Evolutionary conservation across 2,329 filamentous ascomycete genomes (phyloP), one percentile per base, ranked within the genome.

Genomic region (Verticillium alfalfae): DNA sequence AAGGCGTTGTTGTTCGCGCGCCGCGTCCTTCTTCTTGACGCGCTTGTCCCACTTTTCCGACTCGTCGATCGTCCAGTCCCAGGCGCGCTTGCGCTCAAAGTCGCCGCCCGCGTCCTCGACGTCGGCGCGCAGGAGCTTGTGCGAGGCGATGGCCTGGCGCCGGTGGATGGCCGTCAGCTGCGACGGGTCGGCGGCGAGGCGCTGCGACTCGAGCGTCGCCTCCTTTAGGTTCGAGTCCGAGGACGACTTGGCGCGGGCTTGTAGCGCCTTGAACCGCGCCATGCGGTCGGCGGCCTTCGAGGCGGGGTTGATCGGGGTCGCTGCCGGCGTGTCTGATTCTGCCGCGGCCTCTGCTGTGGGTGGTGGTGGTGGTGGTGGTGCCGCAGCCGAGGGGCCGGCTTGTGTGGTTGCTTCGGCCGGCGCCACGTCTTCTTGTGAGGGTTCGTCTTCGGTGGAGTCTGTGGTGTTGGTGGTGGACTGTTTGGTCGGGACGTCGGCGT

Each of bases 21-120:
- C 89, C 18, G 86, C 85, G 62, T 87, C 86, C 79, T 93, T 96
- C 83, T 96, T 96, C 70, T 89, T 91, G 74, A 96, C 79, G 37
- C 93, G 88, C 78, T 89, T 89, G 75, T 99, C 95, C 95, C 95
- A 99, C 67, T 85, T 87, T 78, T 97, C 95, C 68, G 88, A 91
- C 78, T 99, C 95, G 66, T 99, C 95, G 7, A 94, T 81, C 1
- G 95, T 99, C 91, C 95, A 99, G 78, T 98, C 95, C 95, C 95
- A 99, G 1, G 95, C 95, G 49, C 95, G 88, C 78, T 98, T 97
- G 67, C 95, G 91, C 81, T 99, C 95, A 71, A 98, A 99, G 75
- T 98, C 95, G 61, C 91, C 92, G 38, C 93, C 93, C 0, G 84
- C 81, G 18, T 91, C 92, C 73, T 93, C 91, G 1, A 93, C 88